Evolutionary conservation across 2,329 filamentous ascomycete species (phyloP).

Genomic region (Zalaria sp.): DNA sequence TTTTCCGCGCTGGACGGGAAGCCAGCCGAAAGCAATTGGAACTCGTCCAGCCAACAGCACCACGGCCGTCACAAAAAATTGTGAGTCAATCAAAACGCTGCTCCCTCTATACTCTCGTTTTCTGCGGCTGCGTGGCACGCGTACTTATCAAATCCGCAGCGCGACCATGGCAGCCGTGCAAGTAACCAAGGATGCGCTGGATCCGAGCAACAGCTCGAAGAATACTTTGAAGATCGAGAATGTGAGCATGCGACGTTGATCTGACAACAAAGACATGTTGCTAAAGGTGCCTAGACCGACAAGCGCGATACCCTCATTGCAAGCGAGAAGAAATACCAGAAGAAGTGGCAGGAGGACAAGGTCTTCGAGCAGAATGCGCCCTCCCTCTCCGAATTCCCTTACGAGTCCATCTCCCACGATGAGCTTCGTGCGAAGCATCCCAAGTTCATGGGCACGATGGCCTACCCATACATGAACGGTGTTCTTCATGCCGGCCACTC

Average conservation of each 20-base stretch:
- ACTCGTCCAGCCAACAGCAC: background rate
- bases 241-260: constrained; percentile 17
- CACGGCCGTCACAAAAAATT: background rate
- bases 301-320: constrained; percentile 73
- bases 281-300: constrained; percentile 47
- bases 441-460: constrained; percentile 80
- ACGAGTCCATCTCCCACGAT: constrained; percentile 55
- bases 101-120: constrained; percentile 6
- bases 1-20: background rate
- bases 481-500: constrained; percentile 74
- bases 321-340: constrained; percentile 85
- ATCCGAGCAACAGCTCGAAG: constrained; percentile 39
- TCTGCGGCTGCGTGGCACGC: constrained; percentile 18
- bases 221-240: constrained; percentile 55
- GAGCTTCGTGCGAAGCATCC: constrained; percentile 69
- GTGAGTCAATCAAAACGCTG: constrained; percentile 3
- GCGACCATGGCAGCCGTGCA: constrained; percentile 32
- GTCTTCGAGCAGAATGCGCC: constrained; percentile 84
- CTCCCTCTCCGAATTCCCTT: constrained; percentile 60
- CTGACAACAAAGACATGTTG: constrained; percentile 16
- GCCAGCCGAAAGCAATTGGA: background rate
- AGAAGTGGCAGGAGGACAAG: constrained; percentile 61
- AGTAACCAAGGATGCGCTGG: constrained; percentile 39
- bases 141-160: constrained; percentile 7
- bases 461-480: constrained; percentile 75